phyloP scores from a whole-genome alignment of 495 filamentous ascomycete species.

The Penicillium daleae region DNA sequence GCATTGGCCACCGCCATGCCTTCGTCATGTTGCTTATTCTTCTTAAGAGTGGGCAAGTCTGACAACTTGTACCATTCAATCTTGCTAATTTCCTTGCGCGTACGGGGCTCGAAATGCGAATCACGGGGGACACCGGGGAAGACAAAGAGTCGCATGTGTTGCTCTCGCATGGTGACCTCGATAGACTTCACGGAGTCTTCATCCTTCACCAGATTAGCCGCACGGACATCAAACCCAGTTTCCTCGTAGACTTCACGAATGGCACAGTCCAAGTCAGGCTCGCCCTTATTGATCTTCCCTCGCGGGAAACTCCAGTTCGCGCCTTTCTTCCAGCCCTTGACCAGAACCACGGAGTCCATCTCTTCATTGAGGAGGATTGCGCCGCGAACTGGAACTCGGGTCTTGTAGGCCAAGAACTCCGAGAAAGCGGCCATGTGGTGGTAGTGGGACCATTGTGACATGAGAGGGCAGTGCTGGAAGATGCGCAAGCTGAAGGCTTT shows the following conservation, averaged over 20 bases:
- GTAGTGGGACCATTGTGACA: conserved; percentile 76
- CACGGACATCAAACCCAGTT: conserved; percentile 82
- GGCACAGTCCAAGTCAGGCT: conserved; percentile 89
- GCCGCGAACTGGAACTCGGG: conserved; percentile 87
- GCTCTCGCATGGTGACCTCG: conserved; percentile 85
- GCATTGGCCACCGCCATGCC: conserved; percentile 60
- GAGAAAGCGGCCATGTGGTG: conserved; percentile 80
- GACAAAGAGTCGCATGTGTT: conserved; percentile 89
- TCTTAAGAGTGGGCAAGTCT: conserved; percentile 81
- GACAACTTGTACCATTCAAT: conserved; percentile 91
- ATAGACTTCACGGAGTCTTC: conserved; percentile 75
- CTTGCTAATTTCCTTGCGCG: conserved; percentile 95
- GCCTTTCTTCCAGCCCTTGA: conserved; percentile 97
- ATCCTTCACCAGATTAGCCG: conserved; percentile 69
- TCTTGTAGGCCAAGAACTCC: conserved; percentile 92
- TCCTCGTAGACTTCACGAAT: conserved; percentile 94
- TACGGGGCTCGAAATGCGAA: conserved; percentile 83
- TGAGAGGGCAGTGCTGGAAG: conserved; percentile 88
- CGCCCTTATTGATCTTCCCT: conserved; percentile 96
- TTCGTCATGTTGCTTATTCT: conserved; percentile 61
- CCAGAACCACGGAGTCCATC: conserved; percentile 90
- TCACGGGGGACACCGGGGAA: conserved; percentile 86
- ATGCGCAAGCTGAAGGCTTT: conserved; percentile 83
- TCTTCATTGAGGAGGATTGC: conserved; percentile 87
- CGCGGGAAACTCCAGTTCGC: conserved; percentile 95